phyloP scores from a whole-genome alignment of 768 basidiomycete genomes.

The Kwoniella dendrophila region DNA sequence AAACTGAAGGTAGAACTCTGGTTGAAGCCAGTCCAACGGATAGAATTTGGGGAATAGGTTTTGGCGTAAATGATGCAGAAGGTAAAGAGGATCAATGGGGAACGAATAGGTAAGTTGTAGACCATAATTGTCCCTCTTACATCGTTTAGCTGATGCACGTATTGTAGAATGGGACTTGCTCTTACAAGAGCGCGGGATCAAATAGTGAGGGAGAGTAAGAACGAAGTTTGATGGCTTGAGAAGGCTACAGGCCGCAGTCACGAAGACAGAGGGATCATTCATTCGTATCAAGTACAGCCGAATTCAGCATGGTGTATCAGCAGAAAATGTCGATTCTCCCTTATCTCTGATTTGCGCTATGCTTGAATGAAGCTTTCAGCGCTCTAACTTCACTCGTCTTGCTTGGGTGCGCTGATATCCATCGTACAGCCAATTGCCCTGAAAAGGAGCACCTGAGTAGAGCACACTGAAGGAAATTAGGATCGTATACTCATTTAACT shows the following conservation, averaged over 20 bases:
- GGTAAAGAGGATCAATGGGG: slow-evolving; percentile 61
- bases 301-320: no score
- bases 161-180: slow-evolving; percentile 33
- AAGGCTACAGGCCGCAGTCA: neutral
- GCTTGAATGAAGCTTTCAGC: no score
- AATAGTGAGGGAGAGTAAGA: slow-evolving; percentile 16
- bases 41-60: slow-evolving; percentile 69
- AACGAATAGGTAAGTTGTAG: slow-evolving; percentile 63
- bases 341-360: no score
- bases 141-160: slow-evolving; percentile 29
- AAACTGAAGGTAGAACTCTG: slow-evolving; percentile 66
- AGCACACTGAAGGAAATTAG: no score
- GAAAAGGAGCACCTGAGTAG: no score
- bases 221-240: neutral
- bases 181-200: slow-evolving; percentile 29
- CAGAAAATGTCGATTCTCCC: no score
- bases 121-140: slow-evolving; percentile 39
- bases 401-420: no score
- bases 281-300: no score
- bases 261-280: no score
- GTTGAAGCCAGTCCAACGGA: slow-evolving; percentile 71
- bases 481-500: no score
- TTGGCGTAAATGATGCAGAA: slow-evolving; percentile 61
- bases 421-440: no score
- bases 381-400: no score